These are phyloP conservation scores for Cystobasidium slooffiae DNA, from an alignment of 1,284 basidiomycete species.

Conservation along the genomic window DNA sequence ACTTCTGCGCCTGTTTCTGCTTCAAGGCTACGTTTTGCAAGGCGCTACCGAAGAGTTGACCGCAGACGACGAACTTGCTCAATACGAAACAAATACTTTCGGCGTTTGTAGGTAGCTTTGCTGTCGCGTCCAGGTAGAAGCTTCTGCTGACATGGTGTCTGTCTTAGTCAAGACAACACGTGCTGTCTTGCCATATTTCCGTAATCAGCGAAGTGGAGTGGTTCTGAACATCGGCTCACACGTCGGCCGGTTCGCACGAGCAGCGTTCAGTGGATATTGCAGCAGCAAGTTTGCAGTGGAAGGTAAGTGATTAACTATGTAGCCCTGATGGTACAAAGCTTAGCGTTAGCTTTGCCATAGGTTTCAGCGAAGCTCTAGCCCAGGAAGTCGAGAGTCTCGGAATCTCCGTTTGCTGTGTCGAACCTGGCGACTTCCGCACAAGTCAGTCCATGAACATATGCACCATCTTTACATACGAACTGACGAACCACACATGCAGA, in stretches of 20 bases:
- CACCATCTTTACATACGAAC: neutral
- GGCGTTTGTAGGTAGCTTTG: conserved; percentile 4
- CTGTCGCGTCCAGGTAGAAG: neutral
- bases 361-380: conserved; percentile 22
- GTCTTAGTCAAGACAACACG: conserved; percentile 20
- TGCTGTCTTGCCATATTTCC: conserved; percentile 23
- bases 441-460: neutral
- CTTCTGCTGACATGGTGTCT: neutral
- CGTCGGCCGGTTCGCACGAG: conserved; percentile 15
- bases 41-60: conserved; percentile 29
- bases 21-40: conserved; percentile 32
- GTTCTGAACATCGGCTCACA: conserved; percentile 35
- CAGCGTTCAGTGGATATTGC: conserved; percentile 19
- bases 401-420: conserved; percentile 24
- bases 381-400: conserved; percentile 20
- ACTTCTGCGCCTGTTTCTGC: neutral
- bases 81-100: conserved; percentile 34
- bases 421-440: conserved; percentile 34
- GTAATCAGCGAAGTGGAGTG: conserved; percentile 6
- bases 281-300: conserved; percentile 38
- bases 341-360: neutral
- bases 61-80: conserved; percentile 22
- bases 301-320: neutral
- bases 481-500: neutral
- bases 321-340: too few relatives aligned